Percentiles rank a stretch among this genome's conserved stretches.
These are phyloP conservation scores for Neoascochyta sp. DNA, from an alignment of 2,329 filamentous ascomycete species.

Conservation along the genomic window DNA sequence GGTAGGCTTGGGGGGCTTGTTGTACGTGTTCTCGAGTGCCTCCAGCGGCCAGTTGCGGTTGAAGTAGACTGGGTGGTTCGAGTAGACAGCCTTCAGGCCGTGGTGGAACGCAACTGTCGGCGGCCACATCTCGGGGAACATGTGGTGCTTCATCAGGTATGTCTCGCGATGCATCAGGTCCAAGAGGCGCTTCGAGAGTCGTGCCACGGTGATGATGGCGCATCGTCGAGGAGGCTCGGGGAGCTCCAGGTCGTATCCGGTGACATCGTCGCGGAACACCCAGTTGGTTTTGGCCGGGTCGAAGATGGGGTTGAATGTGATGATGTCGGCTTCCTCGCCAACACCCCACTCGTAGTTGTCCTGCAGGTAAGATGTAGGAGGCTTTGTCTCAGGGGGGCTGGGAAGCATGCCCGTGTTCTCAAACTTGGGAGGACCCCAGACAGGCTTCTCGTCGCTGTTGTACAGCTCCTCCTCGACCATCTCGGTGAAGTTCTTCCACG, in stretches of 20 bases:
- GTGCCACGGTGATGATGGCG: constrained; percentile 74
- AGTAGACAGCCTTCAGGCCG: constrained; percentile 73
- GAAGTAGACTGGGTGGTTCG: constrained; percentile 75
- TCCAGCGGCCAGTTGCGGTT: constrained; percentile 65
- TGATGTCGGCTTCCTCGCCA: constrained; percentile 69
- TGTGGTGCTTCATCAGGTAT: constrained; percentile 64
- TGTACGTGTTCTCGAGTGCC: constrained; percentile 47
- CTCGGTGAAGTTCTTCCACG: constrained; percentile 64
- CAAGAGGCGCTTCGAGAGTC: constrained; percentile 67
- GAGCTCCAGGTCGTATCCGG: constrained; percentile 58
- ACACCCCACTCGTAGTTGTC: constrained; percentile 74
- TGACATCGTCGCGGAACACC: constrained; percentile 66
- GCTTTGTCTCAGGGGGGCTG: constrained; percentile 60
- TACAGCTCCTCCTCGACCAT: constrained; percentile 59
- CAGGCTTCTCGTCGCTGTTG: constrained; percentile 46
- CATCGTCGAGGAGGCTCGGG: constrained; percentile 64
- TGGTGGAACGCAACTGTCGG: constrained; percentile 71
- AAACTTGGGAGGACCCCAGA: constrained; percentile 62
- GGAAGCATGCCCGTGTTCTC: constrained; percentile 51
- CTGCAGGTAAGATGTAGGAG: constrained; percentile 55
- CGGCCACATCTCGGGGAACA: constrained; percentile 77
- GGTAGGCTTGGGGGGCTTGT: constrained; percentile 45
- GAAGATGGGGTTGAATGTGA: constrained; percentile 76
- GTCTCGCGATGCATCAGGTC: constrained; percentile 77
- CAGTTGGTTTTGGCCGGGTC: constrained; percentile 69